Evolutionary conservation across 2,329 filamentous ascomycete genomes (phyloP).

Genomic region (Aureobasidium pullulans): DNA sequence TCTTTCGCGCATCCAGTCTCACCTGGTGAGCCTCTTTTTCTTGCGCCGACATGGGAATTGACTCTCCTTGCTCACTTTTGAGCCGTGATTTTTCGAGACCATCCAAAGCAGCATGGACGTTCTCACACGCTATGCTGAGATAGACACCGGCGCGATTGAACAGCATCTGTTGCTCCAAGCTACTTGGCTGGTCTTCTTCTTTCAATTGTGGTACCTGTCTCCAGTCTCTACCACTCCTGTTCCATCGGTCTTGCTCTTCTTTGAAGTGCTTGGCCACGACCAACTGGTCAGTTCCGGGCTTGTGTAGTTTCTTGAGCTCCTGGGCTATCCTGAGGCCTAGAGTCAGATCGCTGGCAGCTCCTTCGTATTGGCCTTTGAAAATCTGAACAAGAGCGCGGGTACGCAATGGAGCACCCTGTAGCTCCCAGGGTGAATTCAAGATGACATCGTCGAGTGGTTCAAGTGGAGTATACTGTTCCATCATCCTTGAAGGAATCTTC

Average conservation of each 20-base stretch:
- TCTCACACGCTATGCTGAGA: conserved; percentile 61
- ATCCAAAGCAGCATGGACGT: conserved; percentile 52
- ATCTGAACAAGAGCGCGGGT: conserved; percentile 68
- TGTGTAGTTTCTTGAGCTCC: conserved; percentile 34
- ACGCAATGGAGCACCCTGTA: conserved; percentile 59
- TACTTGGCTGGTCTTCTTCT: conserved; percentile 63
- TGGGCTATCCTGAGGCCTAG: conserved; percentile 54
- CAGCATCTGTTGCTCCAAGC: conserved; percentile 64
- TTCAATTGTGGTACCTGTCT: conserved; percentile 45
- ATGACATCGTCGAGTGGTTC: conserved; percentile 62
- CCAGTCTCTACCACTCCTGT: conserved; percentile 37
- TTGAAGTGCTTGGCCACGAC: conserved; percentile 44
- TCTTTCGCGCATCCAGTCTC: conserved; percentile 56
- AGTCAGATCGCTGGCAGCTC: conserved; percentile 63
- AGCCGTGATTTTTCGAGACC: conserved; percentile 33
- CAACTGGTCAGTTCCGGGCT: conserved; percentile 42
- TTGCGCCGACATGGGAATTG: conserved; percentile 11
- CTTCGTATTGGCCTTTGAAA: conserved; percentile 67
- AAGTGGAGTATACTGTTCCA: conserved; percentile 65
- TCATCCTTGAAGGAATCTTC: conserved; percentile 69
- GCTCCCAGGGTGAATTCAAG: conserved; percentile 53
- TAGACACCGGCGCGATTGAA: conserved; percentile 71
- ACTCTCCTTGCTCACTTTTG: conserved; percentile 21
- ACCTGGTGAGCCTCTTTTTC: conserved; percentile 23
- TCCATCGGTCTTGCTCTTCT: conserved; percentile 30